phyloP scores from a whole-genome alignment of 2,329 filamentous ascomycete genomes.

The Phoma sp. region DNA sequence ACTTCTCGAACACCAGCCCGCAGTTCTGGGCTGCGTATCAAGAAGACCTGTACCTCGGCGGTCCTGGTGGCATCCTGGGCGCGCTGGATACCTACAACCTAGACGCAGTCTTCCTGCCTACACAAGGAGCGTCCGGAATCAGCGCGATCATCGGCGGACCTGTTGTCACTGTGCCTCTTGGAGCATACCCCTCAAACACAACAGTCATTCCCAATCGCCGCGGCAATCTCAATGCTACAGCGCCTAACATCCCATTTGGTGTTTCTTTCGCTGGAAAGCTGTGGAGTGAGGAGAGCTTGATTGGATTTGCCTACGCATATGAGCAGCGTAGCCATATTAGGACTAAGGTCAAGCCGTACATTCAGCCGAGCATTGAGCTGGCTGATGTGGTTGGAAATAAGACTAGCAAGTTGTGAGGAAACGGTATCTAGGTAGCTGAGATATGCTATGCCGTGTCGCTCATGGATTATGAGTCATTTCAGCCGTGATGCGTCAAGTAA shows the following conservation, averaged over 20 bases:
- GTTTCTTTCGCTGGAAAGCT: slow-evolving; percentile 66
- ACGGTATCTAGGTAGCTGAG: neutral
- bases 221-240: slow-evolving; percentile 60
- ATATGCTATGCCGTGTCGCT: neutral
- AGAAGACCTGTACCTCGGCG: slow-evolving; percentile 60
- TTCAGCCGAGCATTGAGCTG: slow-evolving; percentile 58
- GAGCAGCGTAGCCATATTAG: slow-evolving; percentile 65
- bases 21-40: slow-evolving; percentile 65
- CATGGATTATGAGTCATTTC: neutral
- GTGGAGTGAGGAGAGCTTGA: slow-evolving; percentile 67
- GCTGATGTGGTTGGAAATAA: slow-evolving; percentile 47
- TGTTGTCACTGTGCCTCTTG: slow-evolving; percentile 68
- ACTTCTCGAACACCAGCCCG: slow-evolving; percentile 63
- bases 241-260: slow-evolving; percentile 65
- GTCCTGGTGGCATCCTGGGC: slow-evolving; percentile 65
- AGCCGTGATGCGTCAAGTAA: neutral
- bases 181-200: slow-evolving; percentile 59
- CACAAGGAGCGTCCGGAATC: slow-evolving; percentile 54
- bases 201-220: slow-evolving; percentile 53
- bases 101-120: slow-evolving; percentile 68
- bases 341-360: slow-evolving; percentile 55
- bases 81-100: slow-evolving; percentile 63
- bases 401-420: neutral
- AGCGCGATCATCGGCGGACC: slow-evolving; percentile 65
- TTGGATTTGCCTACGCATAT: slow-evolving; percentile 71